Conservation (phyloP, 2,329 filamentous ascomycete species). For the Kalaharituber pfeilii region DNA sequence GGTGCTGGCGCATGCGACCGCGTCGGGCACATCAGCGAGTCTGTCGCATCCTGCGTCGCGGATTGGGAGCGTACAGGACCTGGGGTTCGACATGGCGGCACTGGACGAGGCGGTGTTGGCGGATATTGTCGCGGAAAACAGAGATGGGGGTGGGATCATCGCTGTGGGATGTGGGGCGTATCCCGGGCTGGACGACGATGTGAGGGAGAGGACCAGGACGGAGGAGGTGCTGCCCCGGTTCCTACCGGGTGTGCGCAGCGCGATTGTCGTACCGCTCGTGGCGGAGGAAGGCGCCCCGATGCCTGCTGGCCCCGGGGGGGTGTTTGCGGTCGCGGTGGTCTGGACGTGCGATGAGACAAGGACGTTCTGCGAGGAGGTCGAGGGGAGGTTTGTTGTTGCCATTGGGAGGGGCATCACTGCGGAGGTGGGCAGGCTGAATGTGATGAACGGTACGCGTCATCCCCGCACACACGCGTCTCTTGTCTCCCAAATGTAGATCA, state of each 20-base stretch:
- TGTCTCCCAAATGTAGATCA: background rate
- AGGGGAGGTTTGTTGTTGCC: constrained; percentile 36
- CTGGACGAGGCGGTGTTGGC: constrained; percentile 14
- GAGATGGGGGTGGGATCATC: constrained; percentile 11
- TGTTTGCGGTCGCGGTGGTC: constrained; percentile 34
- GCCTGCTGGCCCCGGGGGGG: constrained; percentile 5
- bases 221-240: constrained; percentile 13
- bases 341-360: constrained; percentile 33
- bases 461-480: background rate
- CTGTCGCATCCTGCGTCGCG: background rate
- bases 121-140: constrained; percentile 10
- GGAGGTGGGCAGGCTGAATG: constrained; percentile 38
- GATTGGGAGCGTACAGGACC: constrained; percentile 4
- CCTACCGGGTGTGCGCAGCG: constrained; percentile 16
- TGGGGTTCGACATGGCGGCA: constrained; percentile 17
- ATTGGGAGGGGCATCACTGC: constrained; percentile 41
- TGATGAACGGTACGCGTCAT: constrained; percentile 27
- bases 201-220: background rate
- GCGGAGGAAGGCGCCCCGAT: constrained; percentile 10
- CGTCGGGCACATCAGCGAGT: constrained; percentile 7
- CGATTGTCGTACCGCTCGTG: constrained; percentile 19
- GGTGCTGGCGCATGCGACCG: constrained; percentile 16
- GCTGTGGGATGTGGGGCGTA: background rate
- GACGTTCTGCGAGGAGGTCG: constrained; percentile 32
- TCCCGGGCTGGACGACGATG: background rate